Evolutionary conservation across 2,329 filamentous ascomycete species (phyloP).

Genomic region (Venturiaceae sp.): DNA sequence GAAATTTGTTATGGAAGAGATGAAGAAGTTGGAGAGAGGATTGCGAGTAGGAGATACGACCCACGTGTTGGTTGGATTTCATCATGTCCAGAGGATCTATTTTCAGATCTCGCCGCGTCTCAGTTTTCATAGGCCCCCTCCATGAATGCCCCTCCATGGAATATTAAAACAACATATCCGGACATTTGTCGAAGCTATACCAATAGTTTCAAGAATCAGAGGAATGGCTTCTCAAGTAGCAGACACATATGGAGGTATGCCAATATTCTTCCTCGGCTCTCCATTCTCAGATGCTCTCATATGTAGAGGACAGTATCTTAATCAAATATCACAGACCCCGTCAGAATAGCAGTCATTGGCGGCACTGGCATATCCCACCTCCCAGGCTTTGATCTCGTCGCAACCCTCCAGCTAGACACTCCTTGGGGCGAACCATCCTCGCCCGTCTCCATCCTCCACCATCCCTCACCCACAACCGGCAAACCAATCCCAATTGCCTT

Average conservation of each 20-base stretch:
- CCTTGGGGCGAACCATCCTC: conserved; percentile 80
- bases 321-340: conserved; percentile 26
- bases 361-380: conserved; percentile 88
- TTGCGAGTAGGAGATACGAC: no score
- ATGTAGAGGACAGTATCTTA: neutral
- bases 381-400: conserved; percentile 76
- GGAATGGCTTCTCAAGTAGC: neutral
- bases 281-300: neutral
- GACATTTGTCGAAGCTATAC: neutral
- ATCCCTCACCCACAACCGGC: conserved; percentile 60
- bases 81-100: no score
- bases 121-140: neutral
- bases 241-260: neutral
- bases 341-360: conserved; percentile 42
- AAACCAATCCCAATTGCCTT: conserved; percentile 66
- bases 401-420: conserved; percentile 64
- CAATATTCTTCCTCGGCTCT: no score
- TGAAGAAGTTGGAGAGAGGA: no score
- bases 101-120: neutral
- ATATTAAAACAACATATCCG: neutral
- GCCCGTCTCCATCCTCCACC: conserved; percentile 78
- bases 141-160: neutral
- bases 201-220: neutral
- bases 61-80: no score
- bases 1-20: no score